These are phyloP conservation scores for Paragyromitra xinjiangensis DNA, from an alignment of 495 filamentous ascomycete genomes.

Conservation along the genomic window DNA sequence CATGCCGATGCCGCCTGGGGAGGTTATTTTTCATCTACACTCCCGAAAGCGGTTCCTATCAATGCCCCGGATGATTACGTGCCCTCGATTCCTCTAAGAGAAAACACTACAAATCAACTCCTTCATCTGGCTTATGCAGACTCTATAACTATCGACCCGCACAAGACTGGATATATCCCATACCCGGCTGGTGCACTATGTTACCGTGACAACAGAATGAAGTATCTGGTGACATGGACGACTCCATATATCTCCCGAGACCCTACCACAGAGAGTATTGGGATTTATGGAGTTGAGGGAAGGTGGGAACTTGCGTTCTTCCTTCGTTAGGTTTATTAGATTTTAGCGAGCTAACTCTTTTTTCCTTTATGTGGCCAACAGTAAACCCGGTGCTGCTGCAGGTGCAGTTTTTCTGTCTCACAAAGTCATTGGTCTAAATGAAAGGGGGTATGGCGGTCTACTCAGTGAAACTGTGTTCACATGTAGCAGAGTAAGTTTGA, in stretches of 20 bases:
- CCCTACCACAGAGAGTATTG: conserved; percentile 58
- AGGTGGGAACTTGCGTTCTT: conserved; percentile 50
- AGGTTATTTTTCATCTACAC: conserved; percentile 63
- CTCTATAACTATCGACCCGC: conserved; percentile 64
- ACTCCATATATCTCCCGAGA: conserved; percentile 60
- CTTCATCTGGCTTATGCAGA: conserved; percentile 58
- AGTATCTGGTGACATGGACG: conserved; percentile 63
- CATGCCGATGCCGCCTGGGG: conserved; percentile 60
- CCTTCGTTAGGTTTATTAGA: neutral
- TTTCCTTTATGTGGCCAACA: conserved; percentile 4
- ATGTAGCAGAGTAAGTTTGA: neutral
- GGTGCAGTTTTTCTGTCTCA: conserved; percentile 30
- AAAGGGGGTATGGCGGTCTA: conserved; percentile 31
- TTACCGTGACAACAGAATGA: conserved; percentile 62
- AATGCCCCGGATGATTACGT: conserved; percentile 57
- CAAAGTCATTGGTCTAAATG: conserved; percentile 31
- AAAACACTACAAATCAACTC: conserved; percentile 60
- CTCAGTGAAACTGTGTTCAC: conserved; percentile 30
- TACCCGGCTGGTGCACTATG: conserved; percentile 63
- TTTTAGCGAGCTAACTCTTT: neutral
- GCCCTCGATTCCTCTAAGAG: conserved; percentile 55
- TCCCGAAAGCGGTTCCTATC: neutral
- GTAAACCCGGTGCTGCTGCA: conserved; percentile 37
- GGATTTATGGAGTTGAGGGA: conserved; percentile 63
- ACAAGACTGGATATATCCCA: conserved; percentile 63